Conservation (phyloP, 441 rosid genomes). For the Erysimum pusillum region DNA sequence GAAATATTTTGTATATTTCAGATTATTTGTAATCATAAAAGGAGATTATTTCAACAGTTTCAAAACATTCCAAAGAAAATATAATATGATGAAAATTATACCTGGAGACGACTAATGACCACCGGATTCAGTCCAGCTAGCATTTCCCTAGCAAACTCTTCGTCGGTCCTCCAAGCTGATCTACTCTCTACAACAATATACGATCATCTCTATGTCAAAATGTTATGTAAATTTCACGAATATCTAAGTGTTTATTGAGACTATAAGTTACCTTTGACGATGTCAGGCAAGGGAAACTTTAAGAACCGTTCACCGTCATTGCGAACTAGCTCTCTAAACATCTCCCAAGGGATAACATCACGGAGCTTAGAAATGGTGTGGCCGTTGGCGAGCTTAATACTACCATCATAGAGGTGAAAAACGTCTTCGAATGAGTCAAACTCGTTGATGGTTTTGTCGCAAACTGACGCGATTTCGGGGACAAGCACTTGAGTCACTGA, state of each 20-base stretch:
- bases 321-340: constrained; percentile 76
- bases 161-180: constrained; percentile 87
- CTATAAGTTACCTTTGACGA: constrained; percentile 66
- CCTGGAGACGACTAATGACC: constrained; percentile 71
- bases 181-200: constrained; percentile 55
- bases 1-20: constrained; percentile 29
- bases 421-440: constrained; percentile 83
- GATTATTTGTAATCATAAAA: constrained; percentile 1
- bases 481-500: constrained; percentile 67
- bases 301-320: constrained; percentile 73
- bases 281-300: constrained; percentile 80
- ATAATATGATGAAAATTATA: constrained; percentile 23
- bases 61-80: neutral
- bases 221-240: neutral
- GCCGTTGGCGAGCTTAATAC: constrained; percentile 54
- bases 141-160: constrained; percentile 84
- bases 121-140: constrained; percentile 80
- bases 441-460: constrained; percentile 81
- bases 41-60: neutral
- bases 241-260: neutral
- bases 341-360: constrained; percentile 72
- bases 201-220: neutral
- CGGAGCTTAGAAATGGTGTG: constrained; percentile 51
- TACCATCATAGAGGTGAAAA: constrained; percentile 70
- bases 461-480: constrained; percentile 72